Evolutionary conservation across 2,329 filamentous ascomycete genomes (phyloP).

Genomic region (Sporothrix brasiliensis): DNA sequence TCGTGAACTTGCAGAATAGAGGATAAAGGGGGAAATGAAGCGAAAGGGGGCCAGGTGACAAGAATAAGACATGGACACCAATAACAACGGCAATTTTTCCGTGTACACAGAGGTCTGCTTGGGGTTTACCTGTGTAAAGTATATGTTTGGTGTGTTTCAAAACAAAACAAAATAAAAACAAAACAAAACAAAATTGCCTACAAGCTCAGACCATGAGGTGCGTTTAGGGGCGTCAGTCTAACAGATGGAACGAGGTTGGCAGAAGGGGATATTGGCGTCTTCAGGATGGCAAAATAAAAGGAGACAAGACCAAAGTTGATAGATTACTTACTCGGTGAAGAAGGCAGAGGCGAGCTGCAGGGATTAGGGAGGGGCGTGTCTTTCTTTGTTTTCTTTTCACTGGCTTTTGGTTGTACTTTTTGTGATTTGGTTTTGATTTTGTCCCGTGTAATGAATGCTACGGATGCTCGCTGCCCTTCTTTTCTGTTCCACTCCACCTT

Average conservation of each 20-base stretch:
- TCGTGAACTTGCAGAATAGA: background rate
- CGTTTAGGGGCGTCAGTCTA: background rate
- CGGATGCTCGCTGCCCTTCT: background rate
- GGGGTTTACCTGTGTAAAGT: background rate
- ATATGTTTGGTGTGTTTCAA: background rate
- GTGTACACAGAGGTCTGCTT: background rate
- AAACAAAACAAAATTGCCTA: too few species aligned
- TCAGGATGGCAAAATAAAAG: background rate
- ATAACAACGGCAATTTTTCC: slow-evolving; percentile 20
- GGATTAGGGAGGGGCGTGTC: background rate
- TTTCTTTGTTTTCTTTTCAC: background rate
- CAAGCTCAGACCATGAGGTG: background rate
- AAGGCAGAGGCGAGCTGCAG: slow-evolving; percentile 33
- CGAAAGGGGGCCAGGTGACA: background rate
- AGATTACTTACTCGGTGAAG: slow-evolving; percentile 29
- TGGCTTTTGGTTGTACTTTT: background rate
- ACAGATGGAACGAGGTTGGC: background rate
- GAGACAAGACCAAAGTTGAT: background rate
- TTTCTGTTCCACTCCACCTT: slow-evolving; percentile 22
- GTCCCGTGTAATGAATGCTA: too few species aligned
- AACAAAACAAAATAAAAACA: background rate
- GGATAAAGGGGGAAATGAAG: background rate
- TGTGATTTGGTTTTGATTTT: background rate
- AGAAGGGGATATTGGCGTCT: background rate
- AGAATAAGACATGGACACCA: background rate